Percentiles rank a stretch among this genome's conserved stretches.
These are phyloP conservation scores for Trichoderma asperelloides DNA, from an alignment of 495 filamentous ascomycete species.

Conservation along the genomic window DNA sequence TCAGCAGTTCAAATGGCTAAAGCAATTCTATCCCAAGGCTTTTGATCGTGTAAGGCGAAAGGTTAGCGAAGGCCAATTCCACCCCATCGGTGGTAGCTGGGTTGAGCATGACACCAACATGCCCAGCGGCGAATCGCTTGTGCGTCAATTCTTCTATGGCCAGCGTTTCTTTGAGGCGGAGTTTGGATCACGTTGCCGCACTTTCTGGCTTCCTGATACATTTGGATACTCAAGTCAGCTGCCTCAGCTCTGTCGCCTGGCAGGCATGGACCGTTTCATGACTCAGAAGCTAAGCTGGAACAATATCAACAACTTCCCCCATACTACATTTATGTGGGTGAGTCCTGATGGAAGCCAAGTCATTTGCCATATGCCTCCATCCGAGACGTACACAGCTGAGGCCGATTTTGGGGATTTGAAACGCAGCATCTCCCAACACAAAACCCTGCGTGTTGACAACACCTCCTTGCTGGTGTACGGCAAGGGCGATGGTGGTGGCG, in stretches of 20 bases:
- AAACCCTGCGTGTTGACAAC: conserved; percentile 83
- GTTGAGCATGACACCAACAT: conserved; percentile 98
- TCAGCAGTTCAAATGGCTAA: conserved; percentile 97
- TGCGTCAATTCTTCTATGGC: conserved; percentile 91
- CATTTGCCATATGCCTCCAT: conserved; percentile 90
- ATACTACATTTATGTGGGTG: conserved; percentile 98
- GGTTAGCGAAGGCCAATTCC: conserved; percentile 83
- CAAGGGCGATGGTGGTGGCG: conserved; percentile 92
- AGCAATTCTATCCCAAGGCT: conserved; percentile 74
- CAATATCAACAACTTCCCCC: conserved; percentile 98
- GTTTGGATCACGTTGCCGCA: conserved; percentile 80
- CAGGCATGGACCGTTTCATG: conserved; percentile 92
- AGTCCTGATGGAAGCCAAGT: conserved; percentile 91
- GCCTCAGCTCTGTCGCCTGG: conserved; percentile 81
- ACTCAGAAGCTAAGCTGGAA: conserved; percentile 92
- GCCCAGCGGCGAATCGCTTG: conserved; percentile 87
- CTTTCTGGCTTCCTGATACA: conserved; percentile 97
- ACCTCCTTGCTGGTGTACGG: conserved; percentile 88
- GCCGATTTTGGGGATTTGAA: conserved; percentile 94
- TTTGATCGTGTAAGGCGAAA: conserved; percentile 87
- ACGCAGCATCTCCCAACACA: conserved; percentile 85
- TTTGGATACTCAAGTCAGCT: conserved; percentile 95
- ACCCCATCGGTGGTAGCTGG: conserved; percentile 95
- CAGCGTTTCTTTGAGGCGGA: conserved; percentile 90
- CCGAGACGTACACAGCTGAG: conserved; percentile 89